Evolutionary conservation across 2,329 filamentous ascomycete species (phyloP).

Genomic region (Fusarium nygamai): DNA sequence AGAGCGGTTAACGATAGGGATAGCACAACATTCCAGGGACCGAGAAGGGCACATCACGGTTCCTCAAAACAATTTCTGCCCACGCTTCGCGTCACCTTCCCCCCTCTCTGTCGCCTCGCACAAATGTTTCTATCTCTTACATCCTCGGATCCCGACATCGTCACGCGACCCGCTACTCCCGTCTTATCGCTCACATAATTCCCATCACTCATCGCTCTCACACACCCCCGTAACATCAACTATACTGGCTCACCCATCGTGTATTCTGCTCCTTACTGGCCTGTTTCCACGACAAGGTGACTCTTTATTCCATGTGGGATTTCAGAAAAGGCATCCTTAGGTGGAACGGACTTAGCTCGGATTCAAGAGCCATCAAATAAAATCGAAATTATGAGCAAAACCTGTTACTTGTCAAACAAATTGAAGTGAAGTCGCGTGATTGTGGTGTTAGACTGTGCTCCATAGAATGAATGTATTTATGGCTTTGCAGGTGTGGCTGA

Average conservation of each 20-base stretch:
- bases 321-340: conserved; percentile 32
- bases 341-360: conserved; percentile 40
- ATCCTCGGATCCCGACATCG: conserved; percentile 30
- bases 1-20: conserved; percentile 37
- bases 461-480: neutral
- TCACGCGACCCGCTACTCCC: conserved; percentile 36
- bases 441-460: neutral
- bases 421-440: neutral
- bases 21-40: conserved; percentile 31
- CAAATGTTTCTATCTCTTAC: conserved; percentile 38
- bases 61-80: conserved; percentile 44
- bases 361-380: conserved; percentile 38
- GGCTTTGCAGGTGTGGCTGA: neutral
- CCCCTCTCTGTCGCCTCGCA: conserved; percentile 37
- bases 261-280: conserved; percentile 30
- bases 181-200: conserved; percentile 43
- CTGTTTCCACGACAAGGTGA: conserved; percentile 23
- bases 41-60: conserved; percentile 45
- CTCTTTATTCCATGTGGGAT: conserved; percentile 29
- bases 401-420: neutral
- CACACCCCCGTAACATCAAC: conserved; percentile 41
- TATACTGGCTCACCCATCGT: conserved; percentile 30
- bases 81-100: conserved; percentile 38
- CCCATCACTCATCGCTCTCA: conserved; percentile 41
- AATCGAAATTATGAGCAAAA: conserved; percentile 36